Base-by-base conservation (phyloP, 2,329 filamentous ascomycete genomes). In the Hypoxylon sp. region DNA sequence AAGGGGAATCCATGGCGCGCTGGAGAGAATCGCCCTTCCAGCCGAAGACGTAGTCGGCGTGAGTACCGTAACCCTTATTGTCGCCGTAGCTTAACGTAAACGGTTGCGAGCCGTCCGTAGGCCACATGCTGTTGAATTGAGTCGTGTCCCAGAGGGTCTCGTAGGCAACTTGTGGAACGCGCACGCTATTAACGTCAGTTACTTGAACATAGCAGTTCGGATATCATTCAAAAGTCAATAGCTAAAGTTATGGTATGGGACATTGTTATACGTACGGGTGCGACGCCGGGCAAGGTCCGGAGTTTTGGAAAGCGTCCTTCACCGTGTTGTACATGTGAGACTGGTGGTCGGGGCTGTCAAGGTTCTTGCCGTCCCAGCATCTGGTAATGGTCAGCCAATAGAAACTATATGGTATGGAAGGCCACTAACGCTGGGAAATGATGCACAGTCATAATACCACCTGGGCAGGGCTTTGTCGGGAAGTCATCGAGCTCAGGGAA, bases 321-420 rank as follows among this genome's bases (percentile, higher is more conserved):
- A 75, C 74, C 6, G 76, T 78, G 70, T 77, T 81, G 74, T 82
- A 74, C 72, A 75, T 75, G 61, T 76, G 69, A 7, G 72, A 72
- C 44, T 76, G 71, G 59, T 77, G 75, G 68, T 76, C 74, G 0
- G 75, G 75, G 53, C 73, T 80, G 66, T 84, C 82, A 14, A 83
- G 76, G 66, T 82, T 84, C 70, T 81, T 79, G 55, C 82, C 82
- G 62, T 84, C 82, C 82, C 82, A 84, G 78, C 82, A 84, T 11
- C 82, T 69, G 37, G 1, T 7, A 1, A 13, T 6, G 14, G 60
- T 74, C 6, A 73, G 69, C 40, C 20, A 13, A 22, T 22, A 10
- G 14, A 5, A 50, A 25, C 20, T n/a, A 2, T 6, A 14, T 11
- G 11, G 6, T n/a, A 2, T 13, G 6, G 10, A 17, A 13, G 17